Evolutionary conservation across 1,284 basidiomycete species (phyloP).

Genomic region (Taiwanofungus camphoratus): DNA sequence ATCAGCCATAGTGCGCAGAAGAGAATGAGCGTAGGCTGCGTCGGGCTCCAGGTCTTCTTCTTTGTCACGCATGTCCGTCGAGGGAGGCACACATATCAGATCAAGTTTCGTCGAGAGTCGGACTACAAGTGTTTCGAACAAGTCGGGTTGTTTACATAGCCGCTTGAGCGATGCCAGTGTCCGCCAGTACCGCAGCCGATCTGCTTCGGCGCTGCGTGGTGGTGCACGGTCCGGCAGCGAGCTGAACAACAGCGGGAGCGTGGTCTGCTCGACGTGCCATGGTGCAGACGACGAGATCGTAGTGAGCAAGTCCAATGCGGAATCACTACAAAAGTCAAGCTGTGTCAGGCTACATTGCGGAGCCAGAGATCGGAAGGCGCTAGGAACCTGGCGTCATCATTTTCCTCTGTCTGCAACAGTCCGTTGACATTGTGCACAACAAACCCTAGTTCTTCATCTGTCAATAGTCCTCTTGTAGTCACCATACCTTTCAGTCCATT

Average conservation of each 20-base stretch:
- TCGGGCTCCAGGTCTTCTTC: slow-evolving; percentile 41
- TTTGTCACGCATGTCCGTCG: slow-evolving; percentile 7
- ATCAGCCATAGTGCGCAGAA: slow-evolving; percentile 65
- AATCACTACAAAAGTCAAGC: slow-evolving; percentile 42
- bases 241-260: slow-evolving; percentile 76
- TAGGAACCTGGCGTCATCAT: slow-evolving; percentile 50
- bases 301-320: slow-evolving; percentile 64
- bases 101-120: slow-evolving; percentile 80
- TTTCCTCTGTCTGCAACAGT: slow-evolving; percentile 51
- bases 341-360: not conserved
- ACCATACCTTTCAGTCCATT: slow-evolving; percentile 59
- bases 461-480: slow-evolving; percentile 58
- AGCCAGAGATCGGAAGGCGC: not conserved
- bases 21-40: slow-evolving; percentile 78
- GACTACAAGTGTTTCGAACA: slow-evolving; percentile 84
- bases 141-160: slow-evolving; percentile 69
- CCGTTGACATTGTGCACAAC: slow-evolving; percentile 77
- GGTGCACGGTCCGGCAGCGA: slow-evolving; percentile 69
- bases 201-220: slow-evolving; percentile 42
- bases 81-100: slow-evolving; percentile 47
- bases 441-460: slow-evolving; percentile 72
- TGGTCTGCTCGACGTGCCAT: slow-evolving; percentile 68
- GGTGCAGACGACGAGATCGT: slow-evolving; percentile 61
- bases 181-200: slow-evolving; percentile 62
- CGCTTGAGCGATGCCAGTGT: slow-evolving; percentile 68